phyloP scores from a whole-genome alignment of 1,284 basidiomycete genomes.

The Boletus semigastroideus region DNA sequence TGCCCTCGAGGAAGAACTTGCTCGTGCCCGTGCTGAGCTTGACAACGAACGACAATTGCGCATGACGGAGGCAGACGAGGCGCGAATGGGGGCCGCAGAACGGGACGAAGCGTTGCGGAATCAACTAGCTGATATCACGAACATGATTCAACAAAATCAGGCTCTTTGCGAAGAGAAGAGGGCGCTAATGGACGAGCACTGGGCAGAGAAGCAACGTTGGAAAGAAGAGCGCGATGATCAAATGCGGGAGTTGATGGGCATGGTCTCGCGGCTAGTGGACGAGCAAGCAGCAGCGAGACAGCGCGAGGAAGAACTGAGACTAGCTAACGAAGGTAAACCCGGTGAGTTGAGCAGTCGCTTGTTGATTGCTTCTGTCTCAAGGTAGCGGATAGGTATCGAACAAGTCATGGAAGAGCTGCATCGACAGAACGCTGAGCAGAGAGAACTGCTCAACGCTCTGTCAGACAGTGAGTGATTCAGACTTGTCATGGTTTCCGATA shows the following conservation, averaged over 20 bases:
- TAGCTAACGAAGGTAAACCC: conserved; percentile 47
- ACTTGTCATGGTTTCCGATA: neutral
- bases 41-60: conserved; percentile 56
- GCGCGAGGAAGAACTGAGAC: conserved; percentile 49
- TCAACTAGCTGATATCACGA: conserved; percentile 67
- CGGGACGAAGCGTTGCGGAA: conserved; percentile 56
- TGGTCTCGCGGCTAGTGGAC: conserved; percentile 55
- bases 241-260: conserved; percentile 52
- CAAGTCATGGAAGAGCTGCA: conserved; percentile 39
- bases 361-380: conserved; percentile 2
- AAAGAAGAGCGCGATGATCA: conserved; percentile 55
- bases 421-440: conserved; percentile 52
- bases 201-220: conserved; percentile 54
- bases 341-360: conserved; percentile 36
- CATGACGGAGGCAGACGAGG: conserved; percentile 57
- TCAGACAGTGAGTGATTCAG: conserved; percentile 47
- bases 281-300: conserved; percentile 51
- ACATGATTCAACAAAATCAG: conserved; percentile 62
- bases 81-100: conserved; percentile 27
- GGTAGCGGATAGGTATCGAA: conserved; percentile 40
- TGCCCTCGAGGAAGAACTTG: conserved; percentile 64
- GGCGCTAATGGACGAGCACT: conserved; percentile 54
- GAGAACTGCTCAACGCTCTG: conserved; percentile 42
- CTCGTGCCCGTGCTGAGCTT: conserved; percentile 51
- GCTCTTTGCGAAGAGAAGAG: conserved; percentile 57